Percentiles rank a stretch among this genome's conserved stretches.
Evolutionary conservation across 805 yeast genomes (phyloP).

Genomic region (Suhomyces vadensis): DNA sequence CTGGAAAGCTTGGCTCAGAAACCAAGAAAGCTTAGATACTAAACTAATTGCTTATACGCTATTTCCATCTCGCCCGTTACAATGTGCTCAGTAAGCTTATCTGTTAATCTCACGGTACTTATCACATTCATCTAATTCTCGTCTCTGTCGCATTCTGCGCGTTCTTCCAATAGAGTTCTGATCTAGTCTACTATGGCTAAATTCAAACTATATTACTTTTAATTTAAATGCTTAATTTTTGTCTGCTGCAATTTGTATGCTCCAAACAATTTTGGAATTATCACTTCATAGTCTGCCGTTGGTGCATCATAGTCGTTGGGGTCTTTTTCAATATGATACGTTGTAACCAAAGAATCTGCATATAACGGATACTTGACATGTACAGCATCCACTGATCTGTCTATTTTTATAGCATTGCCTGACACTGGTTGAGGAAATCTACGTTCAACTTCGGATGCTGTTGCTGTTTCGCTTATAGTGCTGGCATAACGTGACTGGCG

Average conservation of each 20-base stretch:
- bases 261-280: conserved; percentile 61
- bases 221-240: conserved; percentile 33
- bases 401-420: not conserved
- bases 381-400: conserved; percentile 21
- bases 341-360: conserved; percentile 60
- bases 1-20: no score
- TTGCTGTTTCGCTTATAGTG: conserved; percentile 14
- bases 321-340: conserved; percentile 73
- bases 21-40: no score
- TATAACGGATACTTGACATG: conserved; percentile 56
- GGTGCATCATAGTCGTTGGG: conserved; percentile 46
- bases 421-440: conserved; percentile 46
- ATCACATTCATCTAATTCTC: no score
- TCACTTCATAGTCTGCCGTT: conserved; percentile 65
- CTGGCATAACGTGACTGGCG: conserved; percentile 30
- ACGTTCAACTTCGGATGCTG: conserved; percentile 8
- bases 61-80: no score
- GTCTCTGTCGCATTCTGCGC: no score
- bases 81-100: no score
- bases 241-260: conserved; percentile 31
- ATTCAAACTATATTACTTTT: not conserved
- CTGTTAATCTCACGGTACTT: no score
- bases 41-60: no score
- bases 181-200: no score
- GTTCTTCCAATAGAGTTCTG: no score